These are phyloP conservation scores for Dendrobium officinale DNA, from an alignment of 106 monocot genomes.

Conservation along the genomic window DNA sequence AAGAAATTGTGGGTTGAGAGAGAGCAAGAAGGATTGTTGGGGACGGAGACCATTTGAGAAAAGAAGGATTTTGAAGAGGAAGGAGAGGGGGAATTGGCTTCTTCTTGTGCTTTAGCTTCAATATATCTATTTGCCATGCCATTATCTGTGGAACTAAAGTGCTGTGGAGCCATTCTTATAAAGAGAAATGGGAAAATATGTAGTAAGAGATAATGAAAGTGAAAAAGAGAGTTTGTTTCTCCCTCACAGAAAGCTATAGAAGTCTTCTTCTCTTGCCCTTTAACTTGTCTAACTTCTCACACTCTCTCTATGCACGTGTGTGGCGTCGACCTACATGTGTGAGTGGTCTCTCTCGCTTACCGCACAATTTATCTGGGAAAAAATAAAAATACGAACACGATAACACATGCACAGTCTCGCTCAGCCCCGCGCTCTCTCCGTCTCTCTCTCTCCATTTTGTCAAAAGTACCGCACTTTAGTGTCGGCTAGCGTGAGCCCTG, in stretches of 20 bases:
- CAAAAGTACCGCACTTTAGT: background rate
- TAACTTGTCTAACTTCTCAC: background rate
- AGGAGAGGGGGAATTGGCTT: conserved; percentile 8
- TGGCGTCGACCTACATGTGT: background rate
- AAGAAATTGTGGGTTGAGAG: background rate
- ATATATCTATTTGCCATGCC: conserved; percentile 7
- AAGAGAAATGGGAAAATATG: background rate
- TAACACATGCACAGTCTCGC: background rate
- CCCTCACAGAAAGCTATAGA: background rate
- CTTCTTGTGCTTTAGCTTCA: background rate
- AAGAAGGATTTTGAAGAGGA: conserved; percentile 38
- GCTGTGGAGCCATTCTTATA: conserved; percentile 2
- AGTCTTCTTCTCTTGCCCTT: background rate
- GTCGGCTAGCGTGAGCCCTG: background rate
- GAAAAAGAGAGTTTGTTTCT: background rate
- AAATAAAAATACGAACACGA: background rate
- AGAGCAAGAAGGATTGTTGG: conserved; percentile 31
- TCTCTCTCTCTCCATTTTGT: background rate
- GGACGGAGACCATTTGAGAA: conserved; percentile 45
- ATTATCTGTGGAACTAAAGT: background rate
- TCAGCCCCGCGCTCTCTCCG: background rate
- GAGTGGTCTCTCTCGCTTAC: background rate
- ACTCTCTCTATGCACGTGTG: background rate
- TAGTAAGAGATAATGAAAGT: background rate
- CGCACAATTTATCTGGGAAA: background rate